Base-by-base conservation (phyloP, 2,329 filamentous ascomycete genomes). In the Neophaeococcomyces mojaviensis region DNA sequence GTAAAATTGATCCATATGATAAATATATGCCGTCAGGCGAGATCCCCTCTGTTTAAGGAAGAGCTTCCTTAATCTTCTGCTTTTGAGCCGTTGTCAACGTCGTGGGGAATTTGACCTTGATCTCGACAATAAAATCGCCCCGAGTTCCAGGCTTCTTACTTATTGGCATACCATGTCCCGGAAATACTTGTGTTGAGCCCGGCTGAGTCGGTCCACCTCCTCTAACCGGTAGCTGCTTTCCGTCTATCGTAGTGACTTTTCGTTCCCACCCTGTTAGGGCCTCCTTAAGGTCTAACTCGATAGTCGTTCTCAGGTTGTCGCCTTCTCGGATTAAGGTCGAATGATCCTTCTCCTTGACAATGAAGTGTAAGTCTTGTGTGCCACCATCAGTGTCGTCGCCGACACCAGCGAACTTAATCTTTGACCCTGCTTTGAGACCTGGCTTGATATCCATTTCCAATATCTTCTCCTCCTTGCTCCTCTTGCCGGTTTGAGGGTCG, bases 401-500 rank as follows among this genome's bases (percentile, higher is more conserved):
- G n/a, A 98, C 89, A 34, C 90, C 88, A 61, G 86, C 86, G 63
- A 95, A 98, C 69, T 96, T 96, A 68, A 98, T 95, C 75, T 97
- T 98, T 61, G 87, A 94, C 24, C 92, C 92, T 58, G 94, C 89
- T 70, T 97, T 96, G 67, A 97, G 70, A 49, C 92, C 92, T 4
- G 88, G 82, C 70, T 96, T 97, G 69, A 98, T 95, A 38, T 88
- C 88, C 43, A 97, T 90, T 61, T 94, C 88, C 24, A 98, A 71
- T 15, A 96, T 87, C 60, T 89, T 86, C 58, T 98, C 92, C 50
- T 89, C 86, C 2, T 83, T 84, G 35, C 79, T 86, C 57, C 88
- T 81, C 72, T 94, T 95, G 48, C 88, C 88, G 1, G 76, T 82
- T 16, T 82, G 69, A 32, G 71, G 74, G 64, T 98, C 92, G 64